Evolutionary conservation across 2,329 filamentous ascomycete species (phyloP).

Genomic region (Penicillium expansum): DNA sequence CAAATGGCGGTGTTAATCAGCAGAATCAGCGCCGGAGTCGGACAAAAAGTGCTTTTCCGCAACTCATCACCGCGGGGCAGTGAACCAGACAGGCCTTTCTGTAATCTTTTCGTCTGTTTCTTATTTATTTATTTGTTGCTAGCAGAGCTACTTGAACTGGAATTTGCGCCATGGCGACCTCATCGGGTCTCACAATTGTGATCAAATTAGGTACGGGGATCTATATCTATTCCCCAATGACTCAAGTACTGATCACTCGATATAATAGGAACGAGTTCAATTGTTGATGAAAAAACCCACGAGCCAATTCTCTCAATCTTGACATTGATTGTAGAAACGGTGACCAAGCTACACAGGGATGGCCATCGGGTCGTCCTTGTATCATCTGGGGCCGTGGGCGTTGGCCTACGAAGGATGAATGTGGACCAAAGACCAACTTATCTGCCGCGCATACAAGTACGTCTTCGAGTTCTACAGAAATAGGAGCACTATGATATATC

Average conservation of each 20-base stretch:
- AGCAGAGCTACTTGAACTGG: not conserved
- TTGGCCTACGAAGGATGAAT: slow-evolving; percentile 87
- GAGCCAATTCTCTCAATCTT: slow-evolving; percentile 89
- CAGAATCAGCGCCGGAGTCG: slow-evolving; percentile 26
- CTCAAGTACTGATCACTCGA: slow-evolving; percentile 17
- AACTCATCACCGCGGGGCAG: slow-evolving; percentile 6
- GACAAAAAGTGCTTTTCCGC: slow-evolving; percentile 9
- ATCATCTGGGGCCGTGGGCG: slow-evolving; percentile 94
- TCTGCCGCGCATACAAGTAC: slow-evolving; percentile 77
- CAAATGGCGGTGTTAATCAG: slow-evolving; percentile 29
- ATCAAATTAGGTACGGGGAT: slow-evolving; percentile 41
- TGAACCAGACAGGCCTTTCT: not conserved
- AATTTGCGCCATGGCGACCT: slow-evolving; percentile 22
- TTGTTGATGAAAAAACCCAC: slow-evolving; percentile 93
- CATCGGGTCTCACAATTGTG: slow-evolving; percentile 36
- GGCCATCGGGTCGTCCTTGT: slow-evolving; percentile 94
- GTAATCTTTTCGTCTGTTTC: not conserved
- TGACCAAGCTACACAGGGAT: slow-evolving; percentile 79
- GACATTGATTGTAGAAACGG: slow-evolving; percentile 90
- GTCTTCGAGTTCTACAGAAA: slow-evolving; percentile 1
- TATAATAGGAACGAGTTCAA: slow-evolving; percentile 85
- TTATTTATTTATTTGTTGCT: not conserved
- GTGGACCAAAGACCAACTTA: slow-evolving; percentile 84
- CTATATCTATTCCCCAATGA: slow-evolving; percentile 15
- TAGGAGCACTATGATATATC: not conserved